These are phyloP conservation scores for Camelina hispida DNA, from an alignment of 345 rosid genomes.

Conservation along the genomic window DNA sequence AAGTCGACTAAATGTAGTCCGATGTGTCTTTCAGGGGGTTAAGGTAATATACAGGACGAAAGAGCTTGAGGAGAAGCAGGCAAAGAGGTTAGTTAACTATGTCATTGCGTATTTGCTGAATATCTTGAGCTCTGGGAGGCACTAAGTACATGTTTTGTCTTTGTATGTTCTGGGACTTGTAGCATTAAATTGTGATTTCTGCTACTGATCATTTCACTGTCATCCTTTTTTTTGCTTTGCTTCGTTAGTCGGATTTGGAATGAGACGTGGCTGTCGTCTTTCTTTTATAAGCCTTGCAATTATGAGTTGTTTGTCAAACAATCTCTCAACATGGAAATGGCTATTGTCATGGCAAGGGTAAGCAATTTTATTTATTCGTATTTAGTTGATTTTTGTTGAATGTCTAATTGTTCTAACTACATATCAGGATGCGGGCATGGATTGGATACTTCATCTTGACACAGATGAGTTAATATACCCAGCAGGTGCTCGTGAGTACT, in stretches of 20 bases:
- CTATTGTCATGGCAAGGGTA: constrained; percentile 99
- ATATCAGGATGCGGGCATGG: constrained; percentile 77
- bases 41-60: constrained; percentile 82
- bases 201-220: constrained; percentile 11
- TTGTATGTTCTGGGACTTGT: constrained; percentile 9
- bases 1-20: constrained; percentile 1
- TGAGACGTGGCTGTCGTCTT: constrained; percentile 93
- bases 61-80: constrained; percentile 92
- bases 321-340: constrained; percentile 99
- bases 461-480: constrained; percentile 94
- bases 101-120: background rate
- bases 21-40: constrained; percentile 65
- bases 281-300: constrained; percentile 97
- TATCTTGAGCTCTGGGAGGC: constrained; percentile 8
- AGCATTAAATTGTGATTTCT: constrained; percentile 20
- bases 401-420: constrained; percentile 19
- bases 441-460: constrained; percentile 96
- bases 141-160: background rate
- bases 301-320: constrained; percentile 97
- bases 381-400: constrained; percentile 24
- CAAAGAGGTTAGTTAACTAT: constrained; percentile 63
- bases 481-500: constrained; percentile 90
- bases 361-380: constrained; percentile 36
- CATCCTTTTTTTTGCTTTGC: constrained; percentile 3
- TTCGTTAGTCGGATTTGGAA: constrained; percentile 89